Conservation (phyloP, 257 asterid species). For the Solanum stenotomum region DNA sequence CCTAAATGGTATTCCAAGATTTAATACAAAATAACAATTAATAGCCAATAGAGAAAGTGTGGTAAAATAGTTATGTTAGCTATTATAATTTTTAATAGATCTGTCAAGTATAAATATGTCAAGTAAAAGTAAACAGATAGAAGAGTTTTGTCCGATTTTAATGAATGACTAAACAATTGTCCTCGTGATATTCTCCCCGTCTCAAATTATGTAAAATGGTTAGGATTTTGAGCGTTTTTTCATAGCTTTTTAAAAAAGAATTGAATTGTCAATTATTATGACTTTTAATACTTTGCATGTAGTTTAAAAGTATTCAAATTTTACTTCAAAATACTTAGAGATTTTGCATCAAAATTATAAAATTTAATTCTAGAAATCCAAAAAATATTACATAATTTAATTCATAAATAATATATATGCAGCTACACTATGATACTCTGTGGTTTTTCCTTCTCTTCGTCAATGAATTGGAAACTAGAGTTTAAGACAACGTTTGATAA, state of each 20-base stretch:
- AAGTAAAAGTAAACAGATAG: too few relatives aligned
- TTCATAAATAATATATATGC: not conserved
- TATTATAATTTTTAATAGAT: too few relatives aligned
- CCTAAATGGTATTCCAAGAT: not conserved
- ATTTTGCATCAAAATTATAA: not conserved
- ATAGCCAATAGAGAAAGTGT: too few relatives aligned
- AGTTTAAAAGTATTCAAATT: not conserved
- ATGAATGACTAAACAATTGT: not conserved
- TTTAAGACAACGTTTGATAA: not conserved
- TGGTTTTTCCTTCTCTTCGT: not conserved
- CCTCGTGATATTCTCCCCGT: not conserved
- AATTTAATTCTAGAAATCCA: not conserved
- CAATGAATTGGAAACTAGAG: not conserved
- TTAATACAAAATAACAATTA: too few relatives aligned
- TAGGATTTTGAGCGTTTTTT: rapidly evolving
- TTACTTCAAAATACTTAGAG: not conserved
- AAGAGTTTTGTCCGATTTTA: not conserved
- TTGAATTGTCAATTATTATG: not conserved
- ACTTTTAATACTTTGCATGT: not conserved
- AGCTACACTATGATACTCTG: not conserved
- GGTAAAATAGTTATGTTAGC: not conserved
- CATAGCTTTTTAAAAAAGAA: not conserved
- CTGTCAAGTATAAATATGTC: not conserved
- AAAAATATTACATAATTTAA: not conserved
- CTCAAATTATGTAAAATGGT: not conserved